Conservation (phyloP, 177 flowering plant species). For the Vitis hybrid region DNA sequence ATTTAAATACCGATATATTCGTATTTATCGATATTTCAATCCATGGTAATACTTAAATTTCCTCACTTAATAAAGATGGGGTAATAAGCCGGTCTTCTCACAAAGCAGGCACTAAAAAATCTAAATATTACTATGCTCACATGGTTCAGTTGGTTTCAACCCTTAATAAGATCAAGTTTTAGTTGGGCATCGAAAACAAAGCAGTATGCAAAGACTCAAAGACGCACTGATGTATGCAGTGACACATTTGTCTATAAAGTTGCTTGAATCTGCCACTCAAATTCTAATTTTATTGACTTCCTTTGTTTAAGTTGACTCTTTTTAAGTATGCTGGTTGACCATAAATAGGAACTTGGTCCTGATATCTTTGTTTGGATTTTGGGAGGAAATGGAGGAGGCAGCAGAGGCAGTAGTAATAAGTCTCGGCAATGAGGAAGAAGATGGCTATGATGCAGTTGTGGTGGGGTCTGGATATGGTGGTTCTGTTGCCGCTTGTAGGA, state of each 20-base stretch:
- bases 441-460: slow-evolving; percentile 55
- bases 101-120: background rate
- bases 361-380: background rate
- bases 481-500: slow-evolving; percentile 55
- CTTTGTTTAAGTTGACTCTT: background rate
- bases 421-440: slow-evolving; percentile 19
- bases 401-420: background rate
- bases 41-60: background rate
- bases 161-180: no score
- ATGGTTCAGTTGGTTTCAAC: no score
- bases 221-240: background rate
- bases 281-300: background rate
- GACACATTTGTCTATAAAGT: background rate
- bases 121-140: background rate
- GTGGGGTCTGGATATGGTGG: slow-evolving; percentile 70
- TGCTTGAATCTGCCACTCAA: slow-evolving; percentile 10
- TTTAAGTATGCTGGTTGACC: background rate
- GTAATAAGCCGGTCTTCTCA: background rate
- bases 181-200: no score
- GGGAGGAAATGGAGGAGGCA: slow-evolving; percentile 14
- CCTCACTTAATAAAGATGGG: background rate
- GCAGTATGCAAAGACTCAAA: no score
- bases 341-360: background rate
- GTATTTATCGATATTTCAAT: no score
- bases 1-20: rapidly evolving